Base-by-base conservation (phyloP, 495 filamentous ascomycete species). In the Hyaloscypha hepaticicola region DNA sequence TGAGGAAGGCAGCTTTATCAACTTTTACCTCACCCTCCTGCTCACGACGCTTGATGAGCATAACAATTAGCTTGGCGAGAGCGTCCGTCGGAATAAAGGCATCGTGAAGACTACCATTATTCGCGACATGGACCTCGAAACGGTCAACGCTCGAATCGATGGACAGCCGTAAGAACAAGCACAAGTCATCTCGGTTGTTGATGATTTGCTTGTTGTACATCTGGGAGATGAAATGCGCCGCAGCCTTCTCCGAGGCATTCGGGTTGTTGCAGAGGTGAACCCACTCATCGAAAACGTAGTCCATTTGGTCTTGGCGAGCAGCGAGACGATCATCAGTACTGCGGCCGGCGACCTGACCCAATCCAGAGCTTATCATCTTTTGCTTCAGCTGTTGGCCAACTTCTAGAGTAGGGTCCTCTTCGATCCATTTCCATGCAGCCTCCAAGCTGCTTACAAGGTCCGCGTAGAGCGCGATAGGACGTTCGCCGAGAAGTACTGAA, bases 251-350 rank as follows among this genome's bases (percentile, higher is more conserved):
- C 12, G 85, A 85, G 0, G 87, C 85, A 65, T 85, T 83, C 11
- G 83, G 81, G 55, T 90, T 88, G 74, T 89, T 86, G 78, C 86
- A 92, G 19, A 98, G 82, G 45, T 88, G 85, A 61, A 92, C 83
- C 95, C 95, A 99, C 73, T 98, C 95, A 11, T 88, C 90, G 73
- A 99, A 96, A 49, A 96, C 82, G 71, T 98, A 98, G 69, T 96
- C 90, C 77, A 97, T 85, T 68, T 96, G 93, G 58, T 94, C 89
- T 51, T 85, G 84, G 69, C 86, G 87, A 24, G 75, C 60, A 22
- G 77, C 68, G 25, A 85, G 76, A 58, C 78, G 77, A 58, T 85
- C 82, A 63, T 77, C 82, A 45, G 79, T 72, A 38, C 77, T 75
- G 52, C 76, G 72, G 63, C 79, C 78, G 58, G 79, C 72, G 45